Base-by-base conservation (phyloP, 768 basidiomycete species). In the Suillus subalutaceus region DNA sequence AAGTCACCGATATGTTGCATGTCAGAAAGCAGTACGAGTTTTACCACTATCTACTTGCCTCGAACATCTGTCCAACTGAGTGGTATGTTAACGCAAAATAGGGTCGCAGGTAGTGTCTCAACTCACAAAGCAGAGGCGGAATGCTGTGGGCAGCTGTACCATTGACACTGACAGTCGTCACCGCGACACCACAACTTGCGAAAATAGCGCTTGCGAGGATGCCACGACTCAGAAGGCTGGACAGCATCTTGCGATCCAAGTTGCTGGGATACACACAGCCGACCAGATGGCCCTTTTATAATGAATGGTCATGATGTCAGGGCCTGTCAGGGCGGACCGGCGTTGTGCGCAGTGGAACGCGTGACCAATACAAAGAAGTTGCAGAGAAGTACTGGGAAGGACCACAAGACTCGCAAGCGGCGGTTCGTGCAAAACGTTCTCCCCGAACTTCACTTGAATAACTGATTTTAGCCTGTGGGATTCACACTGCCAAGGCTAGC, bases 11-110 rank as follows among this genome's bases (percentile, higher is more conserved):
- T 12, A 35, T 38, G 8, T 38, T 57, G 48, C 12, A 15, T 53
- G 41, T 66, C 37, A 62, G 48, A 52, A 50, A 16, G 23, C 8
- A 44, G 5, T 6, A 48, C 15, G 41, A n/a, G 3, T 56, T 59
- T 18, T 7, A 41, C 48, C 48, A 43, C 10, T 48, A 57, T 50
- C 52, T 37, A 57, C 73, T 58, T 69, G 83, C 87, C 80, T 90
- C 88, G 58, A 85, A 89, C 86, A 88, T 88, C 64, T 83, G 79
- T 8, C 86, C 86, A 69, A 80, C 86, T 86, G 63, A 4, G 9
- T 40, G 23, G 20, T 26, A 52, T 67, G 13, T 58, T 20, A 38
- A 58, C 56, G 41, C 40, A 59, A 23, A 26, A 57, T 26, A 30
- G 23, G 13, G 7, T 20, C 16, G 10, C 18, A 57, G 40, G 43